Percentiles rank a stretch among this genome's conserved stretches.
These are phyloP conservation scores for Pseudisothecium myosuroides DNA, from an alignment of 225 moss, liverwort and hornwort species.

Conservation along the genomic window DNA sequence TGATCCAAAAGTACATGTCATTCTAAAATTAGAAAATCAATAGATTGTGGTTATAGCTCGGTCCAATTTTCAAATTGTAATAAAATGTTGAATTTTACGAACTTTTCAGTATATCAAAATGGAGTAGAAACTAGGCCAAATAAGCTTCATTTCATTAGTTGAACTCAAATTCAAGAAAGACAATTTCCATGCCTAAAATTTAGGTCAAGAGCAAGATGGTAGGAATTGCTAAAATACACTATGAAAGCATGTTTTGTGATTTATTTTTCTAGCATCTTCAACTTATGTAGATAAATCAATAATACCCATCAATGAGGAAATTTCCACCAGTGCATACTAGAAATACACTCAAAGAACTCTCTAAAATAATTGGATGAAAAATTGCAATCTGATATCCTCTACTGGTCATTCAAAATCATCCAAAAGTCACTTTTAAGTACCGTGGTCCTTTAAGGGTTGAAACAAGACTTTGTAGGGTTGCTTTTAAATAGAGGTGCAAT, in stretches of 20 bases:
- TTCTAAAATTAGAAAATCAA: not conserved
- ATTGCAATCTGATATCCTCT: accelerated
- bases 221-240: not conserved
- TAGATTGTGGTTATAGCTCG: accelerated
- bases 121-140: not conserved
- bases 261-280: not conserved
- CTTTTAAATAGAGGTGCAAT: not conserved
- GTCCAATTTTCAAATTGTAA: too few species aligned
- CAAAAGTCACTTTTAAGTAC: accelerated
- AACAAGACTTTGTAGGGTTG: not conserved
- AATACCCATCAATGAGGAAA: not conserved
- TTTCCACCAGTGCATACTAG: not conserved
- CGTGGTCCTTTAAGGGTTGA: not conserved
- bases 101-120: not conserved
- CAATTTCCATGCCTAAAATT: not conserved
- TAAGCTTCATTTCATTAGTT: not conserved
- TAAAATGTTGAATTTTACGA: not conserved
- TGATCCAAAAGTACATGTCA: accelerated
- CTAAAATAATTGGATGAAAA: not conserved
- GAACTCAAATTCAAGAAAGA: not conserved
- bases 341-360: not conserved
- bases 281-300: not conserved
- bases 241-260: not conserved
- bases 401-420: not conserved
- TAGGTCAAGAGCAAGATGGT: not conserved